Evolutionary conservation across 805 yeast genomes (phyloP), one percentile per base, ranked within the genome.

Genomic region (Diddensiella caesifluorescens): DNA sequence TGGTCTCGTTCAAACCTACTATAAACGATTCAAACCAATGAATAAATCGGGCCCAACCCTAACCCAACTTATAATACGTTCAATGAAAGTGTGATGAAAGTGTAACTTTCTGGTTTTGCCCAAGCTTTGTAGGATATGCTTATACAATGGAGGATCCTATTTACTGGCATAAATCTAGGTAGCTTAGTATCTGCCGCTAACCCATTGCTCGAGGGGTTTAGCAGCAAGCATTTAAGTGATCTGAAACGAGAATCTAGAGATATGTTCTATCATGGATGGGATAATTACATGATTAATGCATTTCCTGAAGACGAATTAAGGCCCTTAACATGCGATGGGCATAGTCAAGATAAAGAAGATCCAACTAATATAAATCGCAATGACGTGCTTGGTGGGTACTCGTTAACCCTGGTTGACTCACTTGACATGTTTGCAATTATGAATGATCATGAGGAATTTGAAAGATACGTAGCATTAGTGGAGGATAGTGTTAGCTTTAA

Each of bases 301-400:
- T 86, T 74, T 52, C 97, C 97, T 0, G 74, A 66, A 19, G 97
- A 89, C 60, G 70, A 88, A 55, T 75, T 89, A 5, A 63, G 70
- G 26, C 97, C 97, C 0, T 53, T 84, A 9, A 59, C 80, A 0
- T 89, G 97, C 58, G 60, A 56, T 16, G 82, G 87, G 0, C 74
- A 76, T 38, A 82, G 79, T 2, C 77, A 87, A 9, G 87, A 85
- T 54, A 69, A 64, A 44, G 62, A 61, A 0, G 69, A 82, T 51
- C 55, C 70, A 1, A 54, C 61, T 4, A 80, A 87, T 53, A 67
- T 74, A 2, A 75, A 74, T 18, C 65, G 82, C 34, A 87, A 86
- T 56, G 97, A 89, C 57, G 92, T 83, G 0, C 60, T 87, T 65
- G 97, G 97, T 0, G 87, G 87, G 53, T 80, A 78, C 42, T 77